Percentiles rank a stretch among this genome's conserved stretches.
Conservation (phyloP, 129 eudicot species). For the Artemisia annua region DNA sequence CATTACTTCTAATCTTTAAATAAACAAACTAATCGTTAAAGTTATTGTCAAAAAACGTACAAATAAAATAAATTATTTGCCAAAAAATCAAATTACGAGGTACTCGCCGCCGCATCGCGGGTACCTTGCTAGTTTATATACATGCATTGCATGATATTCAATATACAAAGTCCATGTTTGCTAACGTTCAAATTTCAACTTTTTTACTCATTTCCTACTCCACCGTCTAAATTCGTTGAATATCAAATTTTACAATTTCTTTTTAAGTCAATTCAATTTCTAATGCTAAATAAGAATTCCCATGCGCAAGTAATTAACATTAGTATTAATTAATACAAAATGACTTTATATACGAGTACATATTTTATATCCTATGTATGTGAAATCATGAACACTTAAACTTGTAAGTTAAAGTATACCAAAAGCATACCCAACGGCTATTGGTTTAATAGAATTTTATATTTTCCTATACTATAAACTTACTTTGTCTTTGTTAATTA, state of each 20-base stretch:
- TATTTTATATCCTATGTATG: background rate
- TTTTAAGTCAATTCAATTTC: background rate
- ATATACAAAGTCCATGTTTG: background rate
- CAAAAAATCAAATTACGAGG: too few relatives aligned
- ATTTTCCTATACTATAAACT: background rate
- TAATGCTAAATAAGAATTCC: background rate
- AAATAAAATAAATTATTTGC: too few relatives aligned
- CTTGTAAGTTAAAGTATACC: background rate
- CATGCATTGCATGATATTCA: too few relatives aligned
- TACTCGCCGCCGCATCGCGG: too few relatives aligned
- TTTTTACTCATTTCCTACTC: background rate
- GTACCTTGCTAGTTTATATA: too few relatives aligned
- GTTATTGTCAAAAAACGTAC: too few relatives aligned
- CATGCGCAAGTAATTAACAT: background rate
- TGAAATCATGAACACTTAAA: slow-evolving; percentile 22
- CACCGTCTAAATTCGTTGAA: too few relatives aligned
- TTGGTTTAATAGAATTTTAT: background rate
- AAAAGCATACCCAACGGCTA: slow-evolving; percentile 30
- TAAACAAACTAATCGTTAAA: too few relatives aligned
- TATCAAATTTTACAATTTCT: background rate
- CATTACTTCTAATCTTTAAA: too few relatives aligned
- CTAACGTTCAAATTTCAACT: background rate
- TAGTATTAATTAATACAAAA: background rate
- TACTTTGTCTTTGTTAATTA: background rate
- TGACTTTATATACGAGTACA: background rate